Base-by-base conservation (phyloP, 2,329 filamentous ascomycete species). In the Cryphonectria parasitica region DNA sequence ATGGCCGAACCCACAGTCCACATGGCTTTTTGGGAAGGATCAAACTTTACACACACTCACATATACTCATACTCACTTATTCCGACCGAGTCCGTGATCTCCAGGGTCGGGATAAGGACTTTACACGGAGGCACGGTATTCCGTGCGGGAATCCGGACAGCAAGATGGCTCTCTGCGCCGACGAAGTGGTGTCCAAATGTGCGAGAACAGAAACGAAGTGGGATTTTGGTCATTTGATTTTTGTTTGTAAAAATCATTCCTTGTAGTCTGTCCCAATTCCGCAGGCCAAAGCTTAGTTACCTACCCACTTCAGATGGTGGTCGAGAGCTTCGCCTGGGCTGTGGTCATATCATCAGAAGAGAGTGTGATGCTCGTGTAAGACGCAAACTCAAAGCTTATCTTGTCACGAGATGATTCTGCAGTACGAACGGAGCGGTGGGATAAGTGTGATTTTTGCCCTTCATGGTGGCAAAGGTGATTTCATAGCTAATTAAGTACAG, bases 401-500 rank as follows among this genome's bases (percentile, higher is more conserved):
- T 34, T 2, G 34, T 34, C 34, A 34, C 34, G 34, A 34, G 34
- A 34, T 34, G 34, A 34, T 34, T 34, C 34, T 34, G 45, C 54
- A 25, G 17, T 31, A 6, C 4, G 15, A 17, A 31, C n/a, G 7
- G 13, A 28, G 28, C 45, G 15, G 15, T 49, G 45, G 6, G 19
- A n/a, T n/a, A 17, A 8, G 15, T 56, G 52, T 54, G 25, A 25
- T 3, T 56, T 56, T 31, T 56, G 54, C 54, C 54, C 15, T 28
- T 31, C 15, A 10, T 31, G 25, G 25, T 56, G 25, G 54, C 11
- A 17, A 1, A 56, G 2, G 25, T 45, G 17, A 58, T 65, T 65
- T 11, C 63, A 34, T 45, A 65, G 63, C 45, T 52, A 22, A 54
- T 54, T 54, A 65, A 65, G 45, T 65, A 65, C 63, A 65, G 34